Percentiles rank a stretch among this genome's conserved stretches.
Conservation (phyloP, 192 early-diverging fungal genomes). For the Geranomyces michiganensis region DNA sequence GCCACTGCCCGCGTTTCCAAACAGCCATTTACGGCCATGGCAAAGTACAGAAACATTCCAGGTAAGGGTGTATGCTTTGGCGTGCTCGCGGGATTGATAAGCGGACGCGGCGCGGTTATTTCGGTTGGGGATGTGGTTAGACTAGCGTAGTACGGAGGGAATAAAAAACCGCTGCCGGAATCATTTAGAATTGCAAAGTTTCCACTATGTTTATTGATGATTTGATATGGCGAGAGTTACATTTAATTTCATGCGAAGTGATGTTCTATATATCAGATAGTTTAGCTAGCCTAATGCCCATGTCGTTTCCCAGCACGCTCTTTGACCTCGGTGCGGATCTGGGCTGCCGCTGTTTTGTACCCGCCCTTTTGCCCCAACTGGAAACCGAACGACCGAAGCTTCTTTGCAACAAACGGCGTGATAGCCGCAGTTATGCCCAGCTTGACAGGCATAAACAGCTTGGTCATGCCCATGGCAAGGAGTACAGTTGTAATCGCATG, state of each 20-base stretch:
- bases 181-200: too few species aligned
- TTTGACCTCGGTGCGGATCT: constrained; percentile 33
- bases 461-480: constrained; percentile 60
- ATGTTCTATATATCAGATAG: too few species aligned
- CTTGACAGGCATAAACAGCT: constrained; percentile 57
- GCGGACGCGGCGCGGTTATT: constrained; percentile 14
- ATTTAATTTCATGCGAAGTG: too few species aligned
- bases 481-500: constrained; percentile 44
- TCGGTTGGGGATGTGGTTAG: constrained; percentile 23
- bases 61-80: constrained; percentile 34
- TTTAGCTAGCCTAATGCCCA: too few species aligned
- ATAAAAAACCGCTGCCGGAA: too few species aligned
- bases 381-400: constrained; percentile 47
- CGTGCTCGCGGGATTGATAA: constrained; percentile 16
- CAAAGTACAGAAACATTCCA: constrained; percentile 45
- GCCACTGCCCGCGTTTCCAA: constrained; percentile 57
- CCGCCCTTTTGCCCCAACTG: constrained; percentile 42
- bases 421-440: constrained; percentile 44
- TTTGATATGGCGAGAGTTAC: too few species aligned
- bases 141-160: neutral
- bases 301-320: constrained; percentile 8
- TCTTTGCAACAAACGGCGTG: constrained; percentile 44
- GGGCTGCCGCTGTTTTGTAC: constrained; percentile 35
- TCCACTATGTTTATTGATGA: too few species aligned
- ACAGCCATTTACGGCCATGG: constrained; percentile 68